Evolutionary conservation across 2,329 filamentous ascomycete genomes (phyloP).

Genomic region (Beauveria varroae): DNA sequence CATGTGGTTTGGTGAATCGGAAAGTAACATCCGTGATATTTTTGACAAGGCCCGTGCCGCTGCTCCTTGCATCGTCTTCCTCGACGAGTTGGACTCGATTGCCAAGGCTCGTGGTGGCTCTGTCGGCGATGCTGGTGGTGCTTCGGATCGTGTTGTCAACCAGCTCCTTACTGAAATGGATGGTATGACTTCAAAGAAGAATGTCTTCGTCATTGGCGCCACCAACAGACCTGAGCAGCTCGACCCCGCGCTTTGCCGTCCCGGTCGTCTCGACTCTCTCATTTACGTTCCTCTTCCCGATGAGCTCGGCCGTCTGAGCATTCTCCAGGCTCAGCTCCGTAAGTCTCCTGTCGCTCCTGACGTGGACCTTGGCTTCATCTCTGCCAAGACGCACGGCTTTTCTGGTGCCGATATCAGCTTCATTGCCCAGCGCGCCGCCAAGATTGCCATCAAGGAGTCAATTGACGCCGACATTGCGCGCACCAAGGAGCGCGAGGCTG

Average conservation of each 20-base stretch:
- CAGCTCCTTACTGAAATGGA: conserved; percentile 99
- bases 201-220: conserved; percentile 98
- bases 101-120: conserved; percentile 98
- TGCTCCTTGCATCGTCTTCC: conserved; percentile 96
- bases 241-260: conserved; percentile 94
- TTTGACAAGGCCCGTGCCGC: conserved; percentile 99
- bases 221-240: conserved; percentile 99
- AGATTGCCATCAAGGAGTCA: conserved; percentile 97
- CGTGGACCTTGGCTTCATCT: conserved; percentile 85
- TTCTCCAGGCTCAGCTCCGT: conserved; percentile 91
- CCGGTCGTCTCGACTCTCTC: conserved; percentile 94
- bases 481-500: conserved; percentile 78
- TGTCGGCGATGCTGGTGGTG: conserved; percentile 90
- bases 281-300: conserved; percentile 98
- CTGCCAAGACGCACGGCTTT: conserved; percentile 96
- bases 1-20: conserved; percentile 99
- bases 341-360: conserved; percentile 91
- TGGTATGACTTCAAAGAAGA: conserved; percentile 99
- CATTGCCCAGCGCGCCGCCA: conserved; percentile 97
- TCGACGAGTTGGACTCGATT: conserved; percentile 97
- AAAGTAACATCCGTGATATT: conserved; percentile 99
- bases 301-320: conserved; percentile 78
- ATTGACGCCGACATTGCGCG: conserved; percentile 86
- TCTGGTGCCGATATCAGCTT: conserved; percentile 99
- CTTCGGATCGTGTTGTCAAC: conserved; percentile 98